These are phyloP conservation scores for Beverwykella pulmonaria DNA, from an alignment of 495 filamentous ascomycete genomes.

Conservation along the genomic window DNA sequence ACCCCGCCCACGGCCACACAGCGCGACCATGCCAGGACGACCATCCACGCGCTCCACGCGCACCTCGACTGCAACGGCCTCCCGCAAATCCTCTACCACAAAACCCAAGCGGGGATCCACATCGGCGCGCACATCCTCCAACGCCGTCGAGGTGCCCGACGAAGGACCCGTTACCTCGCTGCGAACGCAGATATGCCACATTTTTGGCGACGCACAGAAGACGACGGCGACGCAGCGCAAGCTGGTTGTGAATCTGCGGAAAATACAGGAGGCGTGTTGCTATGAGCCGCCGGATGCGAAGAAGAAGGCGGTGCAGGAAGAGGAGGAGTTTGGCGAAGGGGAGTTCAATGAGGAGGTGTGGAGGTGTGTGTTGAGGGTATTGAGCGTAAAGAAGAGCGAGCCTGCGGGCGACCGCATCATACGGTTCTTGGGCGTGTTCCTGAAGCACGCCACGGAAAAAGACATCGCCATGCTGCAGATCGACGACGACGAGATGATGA, in stretches of 20 bases:
- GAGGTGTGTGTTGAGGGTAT: constrained; percentile 76
- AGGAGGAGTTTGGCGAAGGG: constrained; percentile 66
- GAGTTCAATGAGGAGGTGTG: constrained; percentile 86
- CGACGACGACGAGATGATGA: constrained; percentile 58
- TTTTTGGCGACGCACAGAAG: constrained; percentile 86
- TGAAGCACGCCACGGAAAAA: constrained; percentile 82
- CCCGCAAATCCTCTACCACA: constrained; percentile 46
- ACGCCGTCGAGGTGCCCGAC: constrained; percentile 67
- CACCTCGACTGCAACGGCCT: constrained; percentile 31
- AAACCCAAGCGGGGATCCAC: constrained; percentile 39
- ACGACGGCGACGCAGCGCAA: constrained; percentile 89
- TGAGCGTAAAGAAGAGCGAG: constrained; percentile 91
- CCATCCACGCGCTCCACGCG: constrained; percentile 40
- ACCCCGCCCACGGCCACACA: constrained; percentile 7
- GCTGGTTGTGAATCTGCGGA: constrained; percentile 76
- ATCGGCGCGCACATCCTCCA: constrained; percentile 62
- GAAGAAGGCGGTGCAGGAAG: constrained; percentile 48
- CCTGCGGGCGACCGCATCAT: constrained; percentile 82
- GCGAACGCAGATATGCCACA: constrained; percentile 71
- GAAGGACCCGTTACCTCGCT: constrained; percentile 72
- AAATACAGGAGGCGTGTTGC: constrained; percentile 85
- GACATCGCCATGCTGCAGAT: constrained; percentile 59
- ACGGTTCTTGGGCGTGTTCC: constrained; percentile 80
- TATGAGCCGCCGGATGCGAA: constrained; percentile 65
- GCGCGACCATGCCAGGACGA: constrained; percentile 47